Percentiles rank a stretch among this genome's conserved stretches.
These are phyloP conservation scores for Odontarrhena argentea DNA, from an alignment of 345 rosid genomes.

Conservation along the genomic window DNA sequence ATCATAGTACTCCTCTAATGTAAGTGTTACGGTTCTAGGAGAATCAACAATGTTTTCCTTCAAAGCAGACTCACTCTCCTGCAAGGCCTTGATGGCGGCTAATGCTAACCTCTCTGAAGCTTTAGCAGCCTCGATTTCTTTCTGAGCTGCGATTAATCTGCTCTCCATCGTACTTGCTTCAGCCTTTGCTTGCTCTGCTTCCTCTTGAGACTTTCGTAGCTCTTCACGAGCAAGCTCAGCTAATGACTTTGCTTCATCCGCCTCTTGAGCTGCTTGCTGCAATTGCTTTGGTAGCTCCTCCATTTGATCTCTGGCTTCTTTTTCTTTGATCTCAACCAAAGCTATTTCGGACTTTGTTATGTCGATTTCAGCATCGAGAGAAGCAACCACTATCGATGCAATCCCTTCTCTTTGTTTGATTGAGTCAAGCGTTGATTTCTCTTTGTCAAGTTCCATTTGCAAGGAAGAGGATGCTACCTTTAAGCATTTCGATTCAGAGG, in stretches of 20 bases:
- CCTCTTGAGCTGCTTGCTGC: constrained; percentile 70
- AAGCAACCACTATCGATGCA: constrained; percentile 73
- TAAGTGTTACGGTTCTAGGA: constrained; percentile 62
- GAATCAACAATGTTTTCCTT: constrained; percentile 45
- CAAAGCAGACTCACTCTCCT: constrained; percentile 70
- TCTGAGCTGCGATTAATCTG: constrained; percentile 69
- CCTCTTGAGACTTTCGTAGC: constrained; percentile 71
- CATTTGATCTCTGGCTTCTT: constrained; percentile 66
- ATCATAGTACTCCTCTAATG: constrained; percentile 83
- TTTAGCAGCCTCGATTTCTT: constrained; percentile 83
- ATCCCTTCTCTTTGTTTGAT: constrained; percentile 83
- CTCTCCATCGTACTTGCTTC: constrained; percentile 71
- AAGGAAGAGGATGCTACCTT: constrained; percentile 69
- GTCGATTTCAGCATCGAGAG: constrained; percentile 78
- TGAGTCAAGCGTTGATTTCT: constrained; percentile 57
- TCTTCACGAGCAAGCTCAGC: constrained; percentile 75
- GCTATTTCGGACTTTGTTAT: constrained; percentile 60
- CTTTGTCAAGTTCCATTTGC: constrained; percentile 65
- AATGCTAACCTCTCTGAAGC: constrained; percentile 86
- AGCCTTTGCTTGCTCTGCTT: constrained; percentile 81
- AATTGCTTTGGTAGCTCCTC: constrained; percentile 71
- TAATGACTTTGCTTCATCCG: constrained; percentile 73
- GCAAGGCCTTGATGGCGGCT: constrained; percentile 83
- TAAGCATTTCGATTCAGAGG: constrained; percentile 66
- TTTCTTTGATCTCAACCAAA: constrained; percentile 59